Evolutionary conservation across 2,329 filamentous ascomycete genomes (phyloP).

Genomic region (Talaromyces sp.): DNA sequence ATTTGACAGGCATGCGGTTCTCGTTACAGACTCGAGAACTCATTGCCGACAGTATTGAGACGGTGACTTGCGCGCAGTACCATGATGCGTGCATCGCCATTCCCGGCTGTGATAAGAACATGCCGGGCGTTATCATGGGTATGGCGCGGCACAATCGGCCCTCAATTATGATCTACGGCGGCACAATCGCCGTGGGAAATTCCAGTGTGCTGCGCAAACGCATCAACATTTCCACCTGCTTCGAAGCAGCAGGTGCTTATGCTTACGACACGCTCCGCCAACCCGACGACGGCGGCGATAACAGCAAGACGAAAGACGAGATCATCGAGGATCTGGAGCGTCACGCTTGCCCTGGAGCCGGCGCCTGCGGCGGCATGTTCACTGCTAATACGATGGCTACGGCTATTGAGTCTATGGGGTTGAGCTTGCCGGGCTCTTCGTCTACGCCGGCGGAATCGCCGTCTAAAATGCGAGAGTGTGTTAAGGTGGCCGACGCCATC

Average conservation of each 20-base stretch:
- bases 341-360: conserved; percentile 71
- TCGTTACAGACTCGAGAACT: conserved; percentile 86
- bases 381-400: conserved; percentile 93
- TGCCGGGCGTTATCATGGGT: conserved; percentile 89
- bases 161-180: conserved; percentile 92
- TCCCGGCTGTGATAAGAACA: conserved; percentile 95
- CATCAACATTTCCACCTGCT: conserved; percentile 85
- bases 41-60: conserved; percentile 92
- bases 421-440: conserved; percentile 76
- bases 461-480: conserved; percentile 80
- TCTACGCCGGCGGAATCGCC: conserved; percentile 76
- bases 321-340: conserved; percentile 78
- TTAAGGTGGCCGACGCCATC: conserved; percentile 73
- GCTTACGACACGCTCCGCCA: conserved; percentile 68
- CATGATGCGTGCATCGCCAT: conserved; percentile 93
- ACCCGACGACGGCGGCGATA: conserved; percentile 59
- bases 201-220: conserved; percentile 67
- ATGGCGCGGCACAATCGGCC: conserved; percentile 88
- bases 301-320: conserved; percentile 65
- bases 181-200: conserved; percentile 83
- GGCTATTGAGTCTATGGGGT: conserved; percentile 81
- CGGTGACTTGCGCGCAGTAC: conserved; percentile 83
- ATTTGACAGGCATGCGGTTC: conserved; percentile 73
- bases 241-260: conserved; percentile 80
- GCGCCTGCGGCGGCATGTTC: conserved; percentile 89